Conservation (phyloP, 306 rosid genomes). For the Canavalia gladiata region DNA sequence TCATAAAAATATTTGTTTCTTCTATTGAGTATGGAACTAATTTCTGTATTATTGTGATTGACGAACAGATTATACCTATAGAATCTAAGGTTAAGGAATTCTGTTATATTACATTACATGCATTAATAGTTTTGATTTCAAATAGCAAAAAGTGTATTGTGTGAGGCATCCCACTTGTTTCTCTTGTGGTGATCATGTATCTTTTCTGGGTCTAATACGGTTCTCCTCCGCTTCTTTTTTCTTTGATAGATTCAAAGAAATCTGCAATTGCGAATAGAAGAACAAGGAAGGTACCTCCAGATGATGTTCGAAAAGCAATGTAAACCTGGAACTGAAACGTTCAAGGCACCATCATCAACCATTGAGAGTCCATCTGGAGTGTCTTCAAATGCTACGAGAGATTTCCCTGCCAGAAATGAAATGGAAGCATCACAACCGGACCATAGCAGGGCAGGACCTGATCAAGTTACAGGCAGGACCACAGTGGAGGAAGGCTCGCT, state of each 20-base stretch:
- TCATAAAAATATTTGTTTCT: background rate
- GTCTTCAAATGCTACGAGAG: constrained; percentile 50
- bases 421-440: constrained; percentile 57
- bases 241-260: constrained; percentile 75
- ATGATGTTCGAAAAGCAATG: constrained; percentile 85
- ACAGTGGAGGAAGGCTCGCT: constrained; percentile 46
- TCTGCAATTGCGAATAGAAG: constrained; percentile 84
- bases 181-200: constrained; percentile 1
- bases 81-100: background rate
- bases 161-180: background rate
- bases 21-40: background rate
- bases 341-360: constrained; percentile 45
- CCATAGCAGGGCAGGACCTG: constrained; percentile 39
- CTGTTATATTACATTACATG: background rate
- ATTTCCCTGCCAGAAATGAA: constrained; percentile 52
- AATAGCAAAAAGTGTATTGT: background rate
- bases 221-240: constrained; percentile 27
- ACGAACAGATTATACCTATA: background rate
- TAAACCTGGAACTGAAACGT: constrained; percentile 46
- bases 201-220: background rate
- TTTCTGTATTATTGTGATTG: constrained; percentile 25
- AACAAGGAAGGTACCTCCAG: constrained; percentile 83
- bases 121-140: background rate
- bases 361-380: constrained; percentile 57
- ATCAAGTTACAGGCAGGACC: constrained; percentile 44